Percentiles rank a stretch among this genome's conserved stretches.
Evolutionary conservation across 129 eudicot species (phyloP).

Genomic region (Gnaphalium uliginosum): DNA sequence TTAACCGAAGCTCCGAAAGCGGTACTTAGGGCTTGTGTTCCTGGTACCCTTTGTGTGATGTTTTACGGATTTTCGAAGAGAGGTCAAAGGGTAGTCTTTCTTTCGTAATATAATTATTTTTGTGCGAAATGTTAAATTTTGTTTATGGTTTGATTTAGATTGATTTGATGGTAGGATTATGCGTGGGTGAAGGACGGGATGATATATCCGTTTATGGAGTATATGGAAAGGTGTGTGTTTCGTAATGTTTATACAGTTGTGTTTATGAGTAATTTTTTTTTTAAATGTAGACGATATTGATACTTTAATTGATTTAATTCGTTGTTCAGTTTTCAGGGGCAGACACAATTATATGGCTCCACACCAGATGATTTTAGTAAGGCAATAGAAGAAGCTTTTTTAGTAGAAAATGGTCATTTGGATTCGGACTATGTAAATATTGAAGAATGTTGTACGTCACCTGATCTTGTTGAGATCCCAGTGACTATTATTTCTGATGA

Average conservation of each 20-base stretch:
- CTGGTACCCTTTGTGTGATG: slow-evolving; percentile 80
- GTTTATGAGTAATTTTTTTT: neutral
- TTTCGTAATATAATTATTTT: neutral
- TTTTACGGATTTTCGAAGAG: slow-evolving; percentile 68
- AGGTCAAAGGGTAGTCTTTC: slow-evolving; percentile 63
- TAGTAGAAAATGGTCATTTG: slow-evolving; percentile 58
- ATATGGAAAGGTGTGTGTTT: slow-evolving; percentile 60
- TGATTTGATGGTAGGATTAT: slow-evolving; percentile 61
- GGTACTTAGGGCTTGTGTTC: slow-evolving; percentile 67
- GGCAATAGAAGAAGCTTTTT: slow-evolving; percentile 89
- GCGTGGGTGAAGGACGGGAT: slow-evolving; percentile 94
- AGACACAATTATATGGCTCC: slow-evolving; percentile 77
- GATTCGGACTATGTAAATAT: slow-evolving; percentile 22
- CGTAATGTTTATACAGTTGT: neutral
- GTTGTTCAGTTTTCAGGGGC: slow-evolving; percentile 71
- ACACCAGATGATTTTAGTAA: slow-evolving; percentile 64
- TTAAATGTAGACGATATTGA: neutral
- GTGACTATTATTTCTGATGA: slow-evolving; percentile 15
- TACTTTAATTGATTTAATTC: neutral
- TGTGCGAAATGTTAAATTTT: neutral
- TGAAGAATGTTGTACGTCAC: slow-evolving; percentile 17
- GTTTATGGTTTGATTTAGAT: slow-evolving; percentile 12
- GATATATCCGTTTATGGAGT: slow-evolving; percentile 78
- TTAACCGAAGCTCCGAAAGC: slow-evolving; percentile 66
- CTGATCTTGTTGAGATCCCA: slow-evolving; percentile 18